Base-by-base conservation (phyloP, 768 basidiomycete genomes). In the Astraeus odoratus region DNA sequence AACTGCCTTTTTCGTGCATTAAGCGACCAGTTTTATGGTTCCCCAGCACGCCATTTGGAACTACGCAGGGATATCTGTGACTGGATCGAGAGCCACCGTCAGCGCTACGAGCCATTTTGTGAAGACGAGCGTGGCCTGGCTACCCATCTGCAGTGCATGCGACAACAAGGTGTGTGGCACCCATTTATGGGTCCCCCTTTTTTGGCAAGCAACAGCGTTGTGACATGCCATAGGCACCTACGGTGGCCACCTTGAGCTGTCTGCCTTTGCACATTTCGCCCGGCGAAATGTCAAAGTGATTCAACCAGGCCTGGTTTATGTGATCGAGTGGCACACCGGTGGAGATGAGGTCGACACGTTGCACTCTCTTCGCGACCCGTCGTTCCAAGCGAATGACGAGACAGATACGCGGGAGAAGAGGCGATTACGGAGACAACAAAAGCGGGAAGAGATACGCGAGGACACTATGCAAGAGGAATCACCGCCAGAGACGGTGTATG, bases 1-100 rank as follows among this genome's bases (percentile, higher is more conserved):
- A 95, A 94, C 67, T 96, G 92, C 65, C 78, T 96, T 51, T 96
- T 94, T 66, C 83, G 91, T 37, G 89, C 92, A 0, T 73, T 94
- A 44, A 82, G 84, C 37, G 92, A 95, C 66, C 92, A 95, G 62
- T 71, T 91, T 15, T 80, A 83, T 53, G 92, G 92, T 48, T 73
- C 83, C 3, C 79, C 82, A 10, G 74, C 78, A 10, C 69, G 74
- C 43, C 91, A 95, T 52, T 64, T 72, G 29, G 73, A 77, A 46
- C 72, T 94, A 19, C 73, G 92, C 38, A 64, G 73, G 51, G 79
- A 86, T 29, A 81, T 94, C 33, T 93, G 89, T 64, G 81, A 87
- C 57, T 91, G 85, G 80, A 83, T 94, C 44, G 77, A 77, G 44
- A 52, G 57, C 3, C 77, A 90, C 61, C 74, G 76, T 39, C 71